Evolutionary conservation across 2,329 filamentous ascomycete genomes (phyloP), one percentile per base, ranked within the genome.

Genomic region (Colletotrichum cereale): DNA sequence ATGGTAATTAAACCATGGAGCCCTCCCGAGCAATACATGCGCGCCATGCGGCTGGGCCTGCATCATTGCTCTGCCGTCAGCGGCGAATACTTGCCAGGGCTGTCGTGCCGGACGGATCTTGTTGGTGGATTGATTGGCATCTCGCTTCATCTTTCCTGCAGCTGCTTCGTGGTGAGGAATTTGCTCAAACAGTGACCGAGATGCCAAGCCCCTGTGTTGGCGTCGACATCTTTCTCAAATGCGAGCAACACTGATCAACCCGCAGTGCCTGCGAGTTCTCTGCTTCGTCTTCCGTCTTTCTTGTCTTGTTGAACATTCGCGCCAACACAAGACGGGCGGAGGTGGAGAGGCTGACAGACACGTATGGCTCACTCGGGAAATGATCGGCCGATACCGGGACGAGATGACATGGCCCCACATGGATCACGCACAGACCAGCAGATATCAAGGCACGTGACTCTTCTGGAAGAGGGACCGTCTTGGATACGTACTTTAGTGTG

Each of bases 81-180:
- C 38, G 52, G 29, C 62, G 38, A 34, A 14, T 29, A 7, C 2
- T 11, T 16, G 47, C 26, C 29, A 38, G 36, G 29, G 29, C 57
- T 31, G 29, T 38, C 34, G 11, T 38, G 29, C 12, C 47, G 21
- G 53, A 18, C 47, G 50, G 24, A 36, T 38, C 34, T 36, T 56
- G 53, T 56, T 56, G 34, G 34, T 38, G 53, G 53, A 24, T 38
- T 26, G 53, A 24, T 38, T 26, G 52, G n/a, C 34, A 16, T 53
- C 56, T 62, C 55, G 26, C 40, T 52, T 57, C 50, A 21, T 26
- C n/a, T 34, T 29, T 34, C 31, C 40, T 57, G 60, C 66, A n/a
- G 14, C 24, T 64, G 34, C 7, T 6, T 36, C 1, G 62, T n/a
- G 21, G 3, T n/a, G 24, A 42, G 24, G 56, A 68, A 68, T 52